These are phyloP conservation scores for Polygonum maritimum DNA, from an alignment of 148 eudicot genomes.

Conservation along the genomic window DNA sequence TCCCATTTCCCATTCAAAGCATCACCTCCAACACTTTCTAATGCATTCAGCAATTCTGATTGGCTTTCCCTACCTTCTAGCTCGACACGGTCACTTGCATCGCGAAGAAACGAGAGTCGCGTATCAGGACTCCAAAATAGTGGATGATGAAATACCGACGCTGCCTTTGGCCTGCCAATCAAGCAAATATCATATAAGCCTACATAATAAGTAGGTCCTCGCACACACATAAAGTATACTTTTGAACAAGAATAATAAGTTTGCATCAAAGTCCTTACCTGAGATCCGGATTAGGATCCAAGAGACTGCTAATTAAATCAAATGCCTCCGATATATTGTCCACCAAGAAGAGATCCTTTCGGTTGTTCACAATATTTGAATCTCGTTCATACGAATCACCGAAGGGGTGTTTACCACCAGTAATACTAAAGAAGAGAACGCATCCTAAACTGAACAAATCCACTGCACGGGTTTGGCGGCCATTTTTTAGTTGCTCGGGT, in stretches of 20 bases:
- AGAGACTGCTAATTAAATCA: conserved; percentile 56
- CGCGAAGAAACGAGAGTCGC: conserved; percentile 82
- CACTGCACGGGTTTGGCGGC: conserved; percentile 92
- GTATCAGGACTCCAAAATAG: conserved; percentile 75
- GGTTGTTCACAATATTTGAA: conserved; percentile 63
- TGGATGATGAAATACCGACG: conserved; percentile 71
- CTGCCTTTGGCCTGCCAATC: conserved; percentile 69
- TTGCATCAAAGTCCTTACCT: conserved; percentile 32
- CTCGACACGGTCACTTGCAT: conserved; percentile 90
- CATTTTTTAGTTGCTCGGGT: conserved; percentile 86
- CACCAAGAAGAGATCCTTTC: conserved; percentile 62
- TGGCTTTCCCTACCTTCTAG: conserved; percentile 61
- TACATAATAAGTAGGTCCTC: background rate
- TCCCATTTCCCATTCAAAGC: conserved; percentile 75
- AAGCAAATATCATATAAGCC: background rate
- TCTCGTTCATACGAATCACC: conserved; percentile 84
- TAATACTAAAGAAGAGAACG: conserved; percentile 76
- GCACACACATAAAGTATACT: background rate
- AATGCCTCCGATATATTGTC: conserved; percentile 86
- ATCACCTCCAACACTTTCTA: conserved; percentile 54
- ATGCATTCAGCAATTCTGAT: conserved; percentile 43
- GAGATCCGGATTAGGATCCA: conserved; percentile 57
- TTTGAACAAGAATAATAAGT: background rate
- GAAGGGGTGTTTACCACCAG: conserved; percentile 92
- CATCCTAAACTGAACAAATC: conserved; percentile 90